These are phyloP conservation scores for Mucor saturninus DNA, from an alignment of 371 early-diverging fungal species.

Conservation along the genomic window DNA sequence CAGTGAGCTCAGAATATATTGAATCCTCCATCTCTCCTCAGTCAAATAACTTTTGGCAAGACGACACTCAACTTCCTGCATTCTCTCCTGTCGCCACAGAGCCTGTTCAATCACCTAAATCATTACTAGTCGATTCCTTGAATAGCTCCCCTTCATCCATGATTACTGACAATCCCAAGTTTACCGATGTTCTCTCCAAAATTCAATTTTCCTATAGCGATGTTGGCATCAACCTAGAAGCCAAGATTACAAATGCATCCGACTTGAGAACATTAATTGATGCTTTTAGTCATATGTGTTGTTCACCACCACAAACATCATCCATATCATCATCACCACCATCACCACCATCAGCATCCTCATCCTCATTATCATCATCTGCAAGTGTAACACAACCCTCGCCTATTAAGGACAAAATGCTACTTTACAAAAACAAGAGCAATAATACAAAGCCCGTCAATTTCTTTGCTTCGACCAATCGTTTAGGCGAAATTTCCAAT, in stretches of 20 bases:
- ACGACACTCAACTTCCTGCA: constrained; percentile 15
- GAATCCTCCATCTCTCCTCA: constrained; percentile 18
- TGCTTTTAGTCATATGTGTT: constrained; percentile 38
- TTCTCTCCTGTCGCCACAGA: background rate
- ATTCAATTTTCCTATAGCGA: constrained; percentile 39
- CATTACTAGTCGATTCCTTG: background rate
- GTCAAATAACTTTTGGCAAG: constrained; percentile 20
- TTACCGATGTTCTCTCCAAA: constrained; percentile 32
- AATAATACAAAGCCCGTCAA: constrained; percentile 45
- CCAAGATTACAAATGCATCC: constrained; percentile 36
- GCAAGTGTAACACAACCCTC: no score
- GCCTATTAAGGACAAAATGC: no score
- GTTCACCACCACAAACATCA: background rate
- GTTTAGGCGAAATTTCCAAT: constrained; percentile 32
- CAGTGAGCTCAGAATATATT: constrained; percentile 9
- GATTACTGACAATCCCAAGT: background rate
- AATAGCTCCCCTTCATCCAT: background rate
- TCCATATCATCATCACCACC: no score
- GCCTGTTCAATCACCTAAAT: constrained; percentile 5
- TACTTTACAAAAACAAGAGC: constrained; percentile 42
- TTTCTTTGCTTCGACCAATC: constrained; percentile 34
- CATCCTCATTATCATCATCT: no score
- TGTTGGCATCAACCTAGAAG: constrained; percentile 37
- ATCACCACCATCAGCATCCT: no score
- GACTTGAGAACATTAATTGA: constrained; percentile 41